Base-by-base conservation (phyloP, 192 early-diverging fungal genomes). In the Backusella mclennaniae region DNA sequence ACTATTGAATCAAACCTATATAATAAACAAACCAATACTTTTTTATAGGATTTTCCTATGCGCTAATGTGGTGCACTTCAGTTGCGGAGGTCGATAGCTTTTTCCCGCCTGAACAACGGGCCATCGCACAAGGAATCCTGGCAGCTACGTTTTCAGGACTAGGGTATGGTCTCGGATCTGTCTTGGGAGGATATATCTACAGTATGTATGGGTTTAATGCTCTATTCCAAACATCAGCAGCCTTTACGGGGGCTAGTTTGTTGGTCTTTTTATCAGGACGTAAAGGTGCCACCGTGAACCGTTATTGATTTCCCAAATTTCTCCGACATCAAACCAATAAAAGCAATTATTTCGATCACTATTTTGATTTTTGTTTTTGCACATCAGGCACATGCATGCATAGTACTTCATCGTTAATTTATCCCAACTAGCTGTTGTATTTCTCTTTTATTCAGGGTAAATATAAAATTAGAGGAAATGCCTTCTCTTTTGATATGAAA, bases 71-170 rank as follows among this genome's bases (percentile, higher is more conserved):
- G 79, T 73, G 71, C 19, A 74, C 73, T 15, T 73, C 72, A 21
- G 79, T 81, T 6, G 63, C 42, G 53, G 67, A 77, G 39, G 76
- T 77, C 2, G 76, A 81, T 33, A 44, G 67, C 3, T 81, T 73
- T 41, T 77, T 77, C 46, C 67, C 76, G 44, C 35, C 66, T 6
- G 80, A 77, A 19, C 80, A 77, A 38, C 73, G 80, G 23, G 71
- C 73, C 14, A 76, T 80, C 4, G 79, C 79, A 35, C 79, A 80
- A 73, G 79, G 79, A 2, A 80, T 76, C 12, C 29, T 80, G 19
- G 79, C 75, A 39, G 79, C 75, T 14, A 49, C 68, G 26, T 74
- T 70, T 49, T 77, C 76, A 41, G 80, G 76, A 1, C 67, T 69
- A 39, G 80, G 76, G 4, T 81, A 74, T 39, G 76, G 76, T 36